phyloP scores from a whole-genome alignment of 192 early-diverging fungal species.

The Coemansia sp. region DNA sequence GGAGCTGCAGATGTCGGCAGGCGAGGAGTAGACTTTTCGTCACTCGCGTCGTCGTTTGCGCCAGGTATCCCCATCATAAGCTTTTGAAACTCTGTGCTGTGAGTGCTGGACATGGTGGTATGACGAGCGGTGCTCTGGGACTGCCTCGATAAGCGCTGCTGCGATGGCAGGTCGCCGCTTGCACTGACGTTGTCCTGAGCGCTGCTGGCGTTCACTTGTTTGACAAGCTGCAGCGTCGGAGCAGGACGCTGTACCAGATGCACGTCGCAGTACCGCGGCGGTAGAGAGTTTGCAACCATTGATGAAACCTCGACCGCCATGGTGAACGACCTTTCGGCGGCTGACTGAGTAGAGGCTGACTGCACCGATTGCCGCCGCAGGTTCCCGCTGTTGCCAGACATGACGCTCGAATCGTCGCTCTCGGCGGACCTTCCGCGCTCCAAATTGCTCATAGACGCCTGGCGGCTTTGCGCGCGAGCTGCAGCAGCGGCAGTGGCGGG shows the following conservation, averaged over 20 bases:
- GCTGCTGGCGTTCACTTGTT: conserved; percentile 21
- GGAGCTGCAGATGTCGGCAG: conserved; percentile 22
- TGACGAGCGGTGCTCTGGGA: conserved; percentile 14
- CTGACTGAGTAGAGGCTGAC: conserved; percentile 9
- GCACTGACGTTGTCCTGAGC: not conserved
- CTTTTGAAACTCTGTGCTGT: conserved; percentile 20
- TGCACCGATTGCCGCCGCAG: conserved; percentile 9
- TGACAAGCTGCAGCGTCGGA: conserved; percentile 22
- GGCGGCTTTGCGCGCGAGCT: not conserved
- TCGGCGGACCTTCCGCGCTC: conserved; percentile 10
- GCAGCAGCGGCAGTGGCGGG: too few relatives aligned
- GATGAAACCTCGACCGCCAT: not conserved
- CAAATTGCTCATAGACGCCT: conserved; percentile 10
- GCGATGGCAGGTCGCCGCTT: not conserved
- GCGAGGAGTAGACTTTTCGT: conserved; percentile 22
- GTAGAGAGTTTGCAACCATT: conserved; percentile 20
- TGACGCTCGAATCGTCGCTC: conserved; percentile 14
- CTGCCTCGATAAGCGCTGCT: conserved; percentile 4
- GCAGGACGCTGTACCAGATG: conserved; percentile 23
- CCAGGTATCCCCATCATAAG: conserved; percentile 8
- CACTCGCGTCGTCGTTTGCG: conserved; percentile 6
- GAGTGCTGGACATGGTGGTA: conserved; percentile 17
- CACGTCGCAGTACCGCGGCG: conserved; percentile 40
- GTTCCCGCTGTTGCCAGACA: conserved; percentile 24
- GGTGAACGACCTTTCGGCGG: not conserved